Conservation (phyloP, 2,329 filamentous ascomycete species). For the Aphanocladium album region DNA sequence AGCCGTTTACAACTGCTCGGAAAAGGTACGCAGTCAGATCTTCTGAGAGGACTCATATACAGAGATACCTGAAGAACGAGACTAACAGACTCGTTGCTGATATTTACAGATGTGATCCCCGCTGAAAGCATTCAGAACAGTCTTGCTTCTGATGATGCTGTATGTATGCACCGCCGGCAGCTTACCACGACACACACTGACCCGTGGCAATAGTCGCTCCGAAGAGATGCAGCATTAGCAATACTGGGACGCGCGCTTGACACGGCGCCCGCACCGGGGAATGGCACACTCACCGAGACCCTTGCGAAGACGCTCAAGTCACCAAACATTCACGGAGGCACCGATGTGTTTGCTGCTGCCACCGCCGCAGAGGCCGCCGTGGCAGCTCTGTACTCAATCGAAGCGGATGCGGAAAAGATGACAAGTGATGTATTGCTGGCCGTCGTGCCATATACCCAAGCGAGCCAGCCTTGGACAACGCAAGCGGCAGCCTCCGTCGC, state of each 20-base stretch:
- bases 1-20: background rate
- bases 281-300: background rate
- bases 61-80: too few relatives aligned
- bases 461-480: constrained; percentile 35
- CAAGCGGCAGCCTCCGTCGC: constrained; percentile 26
- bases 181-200: background rate
- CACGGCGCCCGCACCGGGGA: background rate
- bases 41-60: too few relatives aligned
- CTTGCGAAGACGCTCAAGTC: background rate
- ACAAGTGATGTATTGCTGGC: constrained; percentile 24
- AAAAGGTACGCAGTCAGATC: background rate
- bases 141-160: background rate
- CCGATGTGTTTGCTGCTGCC: constrained; percentile 6
- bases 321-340: background rate
- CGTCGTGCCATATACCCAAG: constrained; percentile 28
- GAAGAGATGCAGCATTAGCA: background rate
- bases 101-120: background rate
- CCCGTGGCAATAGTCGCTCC: background rate
- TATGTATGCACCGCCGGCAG: background rate
- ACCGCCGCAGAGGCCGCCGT: constrained; percentile 22
- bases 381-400: constrained; percentile 24
- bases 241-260: background rate
- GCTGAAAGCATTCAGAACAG: background rate
- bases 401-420: constrained; percentile 8
- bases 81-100: too few relatives aligned